phyloP scores from a whole-genome alignment of 2,329 filamentous ascomycete genomes.

The Emergomyces orientalis region DNA sequence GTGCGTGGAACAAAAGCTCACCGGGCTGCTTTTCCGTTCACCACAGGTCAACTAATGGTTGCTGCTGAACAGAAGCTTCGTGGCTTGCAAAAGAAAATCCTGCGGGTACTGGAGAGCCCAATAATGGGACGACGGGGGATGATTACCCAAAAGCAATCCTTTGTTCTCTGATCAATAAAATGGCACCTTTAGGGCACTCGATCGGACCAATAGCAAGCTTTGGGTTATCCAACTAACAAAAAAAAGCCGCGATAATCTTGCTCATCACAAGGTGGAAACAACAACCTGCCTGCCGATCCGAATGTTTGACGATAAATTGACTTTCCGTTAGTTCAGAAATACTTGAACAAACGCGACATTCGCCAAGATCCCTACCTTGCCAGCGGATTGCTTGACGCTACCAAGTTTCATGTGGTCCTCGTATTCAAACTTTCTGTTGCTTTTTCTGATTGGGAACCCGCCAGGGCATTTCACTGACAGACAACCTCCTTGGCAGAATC shows the following conservation, averaged over 20 bases:
- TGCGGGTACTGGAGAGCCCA: background rate
- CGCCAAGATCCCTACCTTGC: background rate
- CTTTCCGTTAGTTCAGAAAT: background rate
- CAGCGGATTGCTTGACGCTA: background rate
- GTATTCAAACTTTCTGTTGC: background rate
- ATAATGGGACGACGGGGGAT: background rate
- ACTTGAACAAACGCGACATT: conserved; percentile 1
- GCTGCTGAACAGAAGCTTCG: background rate
- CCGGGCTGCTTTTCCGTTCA: background rate
- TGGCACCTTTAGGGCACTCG: background rate
- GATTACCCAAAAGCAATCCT: background rate
- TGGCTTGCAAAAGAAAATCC: background rate
- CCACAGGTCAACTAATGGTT: background rate
- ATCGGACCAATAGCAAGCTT: background rate
- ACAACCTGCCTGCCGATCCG: background rate
- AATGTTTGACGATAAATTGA: background rate
- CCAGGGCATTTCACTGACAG: background rate
- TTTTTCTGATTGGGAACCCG: conserved; percentile 3
- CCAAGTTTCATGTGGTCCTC: background rate
- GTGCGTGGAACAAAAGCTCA: background rate
- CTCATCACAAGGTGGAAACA: background rate
- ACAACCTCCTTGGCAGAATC: background rate
- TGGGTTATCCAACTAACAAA: background rate
- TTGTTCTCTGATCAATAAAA: background rate
- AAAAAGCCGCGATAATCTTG: background rate